These are phyloP conservation scores for Hypholoma fasciculare DNA, from an alignment of 768 basidiomycete genomes.

Conservation along the genomic window DNA sequence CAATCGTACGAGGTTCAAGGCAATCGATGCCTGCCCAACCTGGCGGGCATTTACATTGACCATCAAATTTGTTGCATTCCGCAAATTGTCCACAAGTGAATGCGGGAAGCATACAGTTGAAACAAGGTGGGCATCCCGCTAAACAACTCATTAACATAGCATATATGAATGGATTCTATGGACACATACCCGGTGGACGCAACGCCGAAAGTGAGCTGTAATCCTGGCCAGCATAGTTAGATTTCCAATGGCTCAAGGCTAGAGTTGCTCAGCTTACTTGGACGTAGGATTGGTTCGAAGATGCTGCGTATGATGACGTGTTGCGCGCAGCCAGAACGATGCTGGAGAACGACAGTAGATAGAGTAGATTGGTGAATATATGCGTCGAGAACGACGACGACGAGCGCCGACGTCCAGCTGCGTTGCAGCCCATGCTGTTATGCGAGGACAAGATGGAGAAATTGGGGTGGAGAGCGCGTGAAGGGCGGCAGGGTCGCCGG, in stretches of 20 bases:
- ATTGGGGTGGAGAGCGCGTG: background rate
- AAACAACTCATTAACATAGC: background rate
- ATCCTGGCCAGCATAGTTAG: slow-evolving; percentile 10
- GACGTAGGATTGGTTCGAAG: slow-evolving; percentile 14
- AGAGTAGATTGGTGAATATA: slow-evolving; percentile 1
- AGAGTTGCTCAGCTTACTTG: background rate
- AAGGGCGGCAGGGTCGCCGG: background rate
- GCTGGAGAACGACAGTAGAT: background rate
- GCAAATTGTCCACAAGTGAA: slow-evolving; percentile 95
- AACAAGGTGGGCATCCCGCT: slow-evolving; percentile 84
- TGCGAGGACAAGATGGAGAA: slow-evolving; percentile 2
- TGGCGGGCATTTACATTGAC: slow-evolving; percentile 94
- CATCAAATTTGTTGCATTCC: slow-evolving; percentile 86
- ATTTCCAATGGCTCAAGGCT: background rate
- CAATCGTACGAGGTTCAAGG: slow-evolving; percentile 77
- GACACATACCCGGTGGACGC: slow-evolving; percentile 15
- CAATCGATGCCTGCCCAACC: slow-evolving; percentile 99
- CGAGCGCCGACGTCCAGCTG: background rate
- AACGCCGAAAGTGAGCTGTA: slow-evolving; percentile 16
- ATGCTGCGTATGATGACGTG: slow-evolving; percentile 14
- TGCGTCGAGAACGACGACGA: slow-evolving; percentile 5
- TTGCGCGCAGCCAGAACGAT: slow-evolving; percentile 11
- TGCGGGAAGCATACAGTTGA: slow-evolving; percentile 92
- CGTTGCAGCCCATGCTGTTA: slow-evolving; percentile 3
- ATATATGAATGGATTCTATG: background rate